Evolutionary conservation across 192 early-diverging fungal species (phyloP).

Genomic region (Physocladia obscura): DNA sequence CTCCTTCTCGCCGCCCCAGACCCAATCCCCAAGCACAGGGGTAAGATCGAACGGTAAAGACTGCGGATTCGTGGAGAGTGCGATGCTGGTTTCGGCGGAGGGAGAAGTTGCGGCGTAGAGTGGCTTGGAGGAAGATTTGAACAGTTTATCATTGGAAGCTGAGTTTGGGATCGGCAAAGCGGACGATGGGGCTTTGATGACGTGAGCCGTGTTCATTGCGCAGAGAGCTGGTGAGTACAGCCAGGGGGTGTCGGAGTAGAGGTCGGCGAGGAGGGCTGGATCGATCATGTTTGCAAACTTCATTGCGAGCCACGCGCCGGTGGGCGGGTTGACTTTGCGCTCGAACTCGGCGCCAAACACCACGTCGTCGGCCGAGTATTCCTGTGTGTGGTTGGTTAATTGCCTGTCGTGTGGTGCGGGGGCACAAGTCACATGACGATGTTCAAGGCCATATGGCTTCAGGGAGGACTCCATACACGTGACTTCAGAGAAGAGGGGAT

Average conservation of each 20-base stretch:
- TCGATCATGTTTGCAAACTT: conserved; percentile 77
- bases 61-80: too few relatives aligned
- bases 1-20: conserved; percentile 43
- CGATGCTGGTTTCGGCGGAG: too few relatives aligned
- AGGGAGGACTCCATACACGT: too few relatives aligned
- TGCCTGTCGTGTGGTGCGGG: too few relatives aligned
- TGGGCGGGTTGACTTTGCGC: conserved; percentile 64
- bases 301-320: conserved; percentile 67
- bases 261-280: conserved; percentile 69
- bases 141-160: conserved; percentile 13
- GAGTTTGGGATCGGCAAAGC: conserved; percentile 5
- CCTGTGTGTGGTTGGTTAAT: conserved; percentile 9
- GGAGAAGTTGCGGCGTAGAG: too few relatives aligned
- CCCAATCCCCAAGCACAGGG: conserved; percentile 32
- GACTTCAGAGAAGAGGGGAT: background rate
- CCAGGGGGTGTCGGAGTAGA: conserved; percentile 72
- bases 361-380: conserved; percentile 63
- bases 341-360: conserved; percentile 81
- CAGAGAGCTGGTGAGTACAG: conserved; percentile 69
- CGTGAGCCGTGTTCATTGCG: conserved; percentile 72
- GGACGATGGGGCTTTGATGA: conserved; percentile 38
- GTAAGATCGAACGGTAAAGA: too few relatives aligned
- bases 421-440: too few relatives aligned
- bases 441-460: too few relatives aligned
- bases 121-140: conserved; percentile 2